Percentiles rank a stretch among this genome's conserved stretches.
Conservation (phyloP, 2,329 filamentous ascomycete genomes). For the Ascochyta koolunga region DNA sequence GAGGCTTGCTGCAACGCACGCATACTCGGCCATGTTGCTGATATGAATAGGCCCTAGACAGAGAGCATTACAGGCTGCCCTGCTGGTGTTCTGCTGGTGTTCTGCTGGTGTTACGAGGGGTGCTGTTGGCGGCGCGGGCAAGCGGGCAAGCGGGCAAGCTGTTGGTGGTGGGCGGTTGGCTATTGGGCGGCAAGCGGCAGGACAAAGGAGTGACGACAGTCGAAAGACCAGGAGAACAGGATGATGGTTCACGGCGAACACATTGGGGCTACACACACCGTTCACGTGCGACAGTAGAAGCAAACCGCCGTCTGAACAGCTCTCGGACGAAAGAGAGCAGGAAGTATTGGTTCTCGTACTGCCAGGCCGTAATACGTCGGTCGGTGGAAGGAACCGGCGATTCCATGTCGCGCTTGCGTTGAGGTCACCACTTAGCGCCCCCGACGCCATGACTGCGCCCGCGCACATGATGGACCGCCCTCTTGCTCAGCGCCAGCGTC, state of each 20-base stretch:
- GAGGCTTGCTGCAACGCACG: conserved; percentile 20
- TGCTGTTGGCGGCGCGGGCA: conserved; percentile 12
- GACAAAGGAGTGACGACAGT: conserved; percentile 46
- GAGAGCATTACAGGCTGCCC: conserved; percentile 18
- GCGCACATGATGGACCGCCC: conserved; percentile 4
- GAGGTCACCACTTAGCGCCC: conserved; percentile 7
- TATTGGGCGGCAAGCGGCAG: conserved; percentile 16
- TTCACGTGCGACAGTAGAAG: conserved; percentile 6
- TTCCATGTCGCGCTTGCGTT: conserved; percentile 8
- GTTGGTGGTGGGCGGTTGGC: conserved; percentile 12
- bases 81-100: conserved; percentile 1
- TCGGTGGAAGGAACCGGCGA: conserved; percentile 13
- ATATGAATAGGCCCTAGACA: conserved; percentile 7
- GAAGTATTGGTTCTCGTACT: conserved; percentile 15
- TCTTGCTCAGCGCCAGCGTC: neutral
- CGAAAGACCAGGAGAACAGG: conserved; percentile 15
- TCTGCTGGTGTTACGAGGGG: neutral
- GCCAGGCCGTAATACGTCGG: conserved; percentile 9
- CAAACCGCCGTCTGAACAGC: conserved; percentile 2
- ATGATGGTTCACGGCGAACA: conserved; percentile 15
- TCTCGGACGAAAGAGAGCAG: conserved; percentile 3
- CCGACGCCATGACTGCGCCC: conserved; percentile 7
- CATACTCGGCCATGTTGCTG: conserved; percentile 32
- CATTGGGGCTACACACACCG: conserved; percentile 13
- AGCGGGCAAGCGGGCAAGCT: no score